Conservation (phyloP, 2,329 filamentous ascomycete species). For the Arachnomyces sp. region DNA sequence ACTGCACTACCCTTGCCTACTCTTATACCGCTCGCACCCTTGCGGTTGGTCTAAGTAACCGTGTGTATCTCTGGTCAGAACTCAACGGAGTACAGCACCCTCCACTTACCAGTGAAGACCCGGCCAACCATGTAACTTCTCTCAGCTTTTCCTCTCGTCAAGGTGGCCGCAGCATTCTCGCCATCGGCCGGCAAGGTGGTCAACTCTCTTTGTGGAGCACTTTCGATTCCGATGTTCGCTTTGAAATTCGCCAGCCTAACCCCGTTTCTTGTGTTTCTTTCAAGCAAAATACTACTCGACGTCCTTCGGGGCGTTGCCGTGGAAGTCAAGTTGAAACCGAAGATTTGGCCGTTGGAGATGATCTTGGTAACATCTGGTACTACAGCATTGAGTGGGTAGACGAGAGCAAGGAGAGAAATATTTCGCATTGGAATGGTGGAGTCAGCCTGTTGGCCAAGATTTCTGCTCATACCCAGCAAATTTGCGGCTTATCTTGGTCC, state of each 20-base stretch:
- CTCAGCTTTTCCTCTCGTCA: slow-evolving; percentile 78
- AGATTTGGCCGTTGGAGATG: slow-evolving; percentile 79
- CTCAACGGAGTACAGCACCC: slow-evolving; percentile 54
- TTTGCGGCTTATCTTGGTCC: slow-evolving; percentile 90
- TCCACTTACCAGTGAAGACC: slow-evolving; percentile 44
- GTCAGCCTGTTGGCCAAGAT: slow-evolving; percentile 72
- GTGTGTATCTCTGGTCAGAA: slow-evolving; percentile 87
- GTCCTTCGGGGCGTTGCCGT: slow-evolving; percentile 41
- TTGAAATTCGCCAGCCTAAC: slow-evolving; percentile 62
- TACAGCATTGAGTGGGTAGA: slow-evolving; percentile 79
- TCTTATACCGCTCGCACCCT: slow-evolving; percentile 65
- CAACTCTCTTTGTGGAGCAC: slow-evolving; percentile 70
- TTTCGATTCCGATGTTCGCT: slow-evolving; percentile 56
- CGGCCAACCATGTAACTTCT: slow-evolving; percentile 60
- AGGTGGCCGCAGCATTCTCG: slow-evolving; percentile 71
- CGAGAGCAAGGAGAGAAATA: slow-evolving; percentile 55
- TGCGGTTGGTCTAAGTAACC: slow-evolving; percentile 70
- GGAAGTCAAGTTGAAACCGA: slow-evolving; percentile 57
- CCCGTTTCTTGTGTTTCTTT: slow-evolving; percentile 75
- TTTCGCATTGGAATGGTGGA: slow-evolving; percentile 58
- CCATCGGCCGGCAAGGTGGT: slow-evolving; percentile 72
- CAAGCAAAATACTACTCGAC: slow-evolving; percentile 53
- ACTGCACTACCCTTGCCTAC: slow-evolving; percentile 85
- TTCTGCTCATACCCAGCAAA: slow-evolving; percentile 72
- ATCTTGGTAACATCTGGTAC: slow-evolving; percentile 72